A percentile compares a stretch with the other conserved stretches of the same genome.
These are phyloP conservation scores for Senna siamea DNA, from an alignment of 306 rosid species.

Conservation along the genomic window DNA sequence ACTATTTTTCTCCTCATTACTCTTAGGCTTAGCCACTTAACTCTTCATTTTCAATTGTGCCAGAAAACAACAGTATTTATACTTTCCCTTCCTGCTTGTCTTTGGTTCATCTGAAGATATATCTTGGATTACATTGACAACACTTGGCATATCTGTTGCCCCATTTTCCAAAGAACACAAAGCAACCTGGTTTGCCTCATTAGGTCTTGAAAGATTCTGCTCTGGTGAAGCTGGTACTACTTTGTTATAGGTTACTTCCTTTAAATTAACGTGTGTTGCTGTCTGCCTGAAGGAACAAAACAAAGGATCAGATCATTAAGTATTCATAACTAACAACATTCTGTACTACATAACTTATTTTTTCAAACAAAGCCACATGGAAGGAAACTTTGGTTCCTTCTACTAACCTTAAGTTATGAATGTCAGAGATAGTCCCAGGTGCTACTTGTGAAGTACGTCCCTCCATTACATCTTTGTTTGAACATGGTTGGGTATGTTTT, in stretches of 20 bases:
- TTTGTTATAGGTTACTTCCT: slow-evolving; percentile 60
- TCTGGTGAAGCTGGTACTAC: slow-evolving; percentile 61
- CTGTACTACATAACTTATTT: neutral
- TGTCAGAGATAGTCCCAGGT: slow-evolving; percentile 32
- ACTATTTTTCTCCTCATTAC: neutral
- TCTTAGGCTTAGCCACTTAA: slow-evolving; percentile 25
- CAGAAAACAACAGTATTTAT: slow-evolving; percentile 45
- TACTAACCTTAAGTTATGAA: slow-evolving; percentile 53
- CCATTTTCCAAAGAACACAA: slow-evolving; percentile 34
- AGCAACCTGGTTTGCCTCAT: slow-evolving; percentile 34
- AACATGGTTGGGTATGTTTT: slow-evolving; percentile 17
- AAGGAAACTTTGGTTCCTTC: neutral
- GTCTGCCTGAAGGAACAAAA: slow-evolving; percentile 46
- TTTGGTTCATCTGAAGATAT: slow-evolving; percentile 32
- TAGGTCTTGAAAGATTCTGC: slow-evolving; percentile 39
- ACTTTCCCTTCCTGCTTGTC: slow-evolving; percentile 37
- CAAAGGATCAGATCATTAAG: neutral
- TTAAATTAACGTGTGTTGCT: slow-evolving; percentile 44
- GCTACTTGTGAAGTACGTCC: slow-evolving; percentile 39
- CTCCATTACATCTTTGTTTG: slow-evolving; percentile 37
- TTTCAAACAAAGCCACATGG: slow-evolving; percentile 10
- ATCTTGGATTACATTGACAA: slow-evolving; percentile 4
- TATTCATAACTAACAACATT: neutral
- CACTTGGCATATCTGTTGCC: neutral
- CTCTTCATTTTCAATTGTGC: neutral